Conservation (phyloP, 1,284 basidiomycete genomes). For the Gymnopus androsaceus region DNA sequence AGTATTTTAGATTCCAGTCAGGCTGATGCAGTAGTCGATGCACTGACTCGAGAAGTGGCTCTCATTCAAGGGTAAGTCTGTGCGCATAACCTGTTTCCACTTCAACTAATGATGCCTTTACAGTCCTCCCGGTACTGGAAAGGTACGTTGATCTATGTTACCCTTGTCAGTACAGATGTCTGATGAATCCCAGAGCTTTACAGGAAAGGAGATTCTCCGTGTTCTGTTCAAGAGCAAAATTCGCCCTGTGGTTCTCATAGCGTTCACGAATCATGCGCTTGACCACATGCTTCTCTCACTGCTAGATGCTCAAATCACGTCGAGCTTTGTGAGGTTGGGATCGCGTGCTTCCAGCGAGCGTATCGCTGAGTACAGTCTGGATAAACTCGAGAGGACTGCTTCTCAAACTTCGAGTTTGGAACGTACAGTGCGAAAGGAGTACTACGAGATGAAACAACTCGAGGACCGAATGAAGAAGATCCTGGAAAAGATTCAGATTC, state of each 20-base stretch:
- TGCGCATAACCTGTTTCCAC: background rate
- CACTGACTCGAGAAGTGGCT: constrained; percentile 58
- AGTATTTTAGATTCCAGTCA: constrained; percentile 69
- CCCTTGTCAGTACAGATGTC: background rate
- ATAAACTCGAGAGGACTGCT: constrained; percentile 49
- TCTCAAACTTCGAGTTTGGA: constrained; percentile 43
- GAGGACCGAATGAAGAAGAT: constrained; percentile 47
- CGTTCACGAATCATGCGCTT: constrained; percentile 76
- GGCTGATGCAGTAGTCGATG: constrained; percentile 64
- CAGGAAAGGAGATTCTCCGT: constrained; percentile 65
- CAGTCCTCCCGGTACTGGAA: constrained; percentile 77
- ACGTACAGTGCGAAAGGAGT: constrained; percentile 31
- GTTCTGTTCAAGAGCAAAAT: constrained; percentile 55
- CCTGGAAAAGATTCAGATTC: constrained; percentile 43
- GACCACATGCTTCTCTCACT: constrained; percentile 68
- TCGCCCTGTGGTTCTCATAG: constrained; percentile 65
- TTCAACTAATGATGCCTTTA: constrained; percentile 5
- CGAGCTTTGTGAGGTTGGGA: constrained; percentile 64
- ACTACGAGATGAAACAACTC: constrained; percentile 43
- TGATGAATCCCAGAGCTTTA: constrained; percentile 50
- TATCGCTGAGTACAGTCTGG: constrained; percentile 59
- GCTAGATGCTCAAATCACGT: constrained; percentile 61
- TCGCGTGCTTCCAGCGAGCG: constrained; percentile 59
- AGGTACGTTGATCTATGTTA: constrained; percentile 44
- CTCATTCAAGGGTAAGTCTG: constrained; percentile 68